A percentile compares a stretch with the other conserved stretches of the same genome.
These are phyloP conservation scores for Ophiostoma quercus DNA, from an alignment of 2,329 filamentous ascomycete species.

Conservation along the genomic window DNA sequence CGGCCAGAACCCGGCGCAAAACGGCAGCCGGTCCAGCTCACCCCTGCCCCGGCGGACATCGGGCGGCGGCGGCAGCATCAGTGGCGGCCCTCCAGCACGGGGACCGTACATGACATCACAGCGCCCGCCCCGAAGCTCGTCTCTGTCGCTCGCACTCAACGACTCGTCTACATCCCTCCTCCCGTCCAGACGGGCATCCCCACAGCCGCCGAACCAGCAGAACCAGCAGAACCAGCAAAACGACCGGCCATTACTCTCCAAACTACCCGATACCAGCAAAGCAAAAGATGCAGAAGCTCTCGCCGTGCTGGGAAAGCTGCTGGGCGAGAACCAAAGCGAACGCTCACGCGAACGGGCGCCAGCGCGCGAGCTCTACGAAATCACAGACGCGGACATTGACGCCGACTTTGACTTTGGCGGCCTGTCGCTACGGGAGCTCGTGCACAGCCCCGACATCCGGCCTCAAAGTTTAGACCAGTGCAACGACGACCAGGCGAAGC, in stretches of 20 bases:
- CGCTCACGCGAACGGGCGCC: constrained; percentile 14
- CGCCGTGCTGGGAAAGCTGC: constrained; percentile 56
- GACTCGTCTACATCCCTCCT: constrained; percentile 74
- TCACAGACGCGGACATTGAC: constrained; percentile 51
- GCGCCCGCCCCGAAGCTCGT: constrained; percentile 69
- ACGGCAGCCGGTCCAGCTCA: constrained; percentile 51
- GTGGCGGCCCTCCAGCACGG: constrained; percentile 61
- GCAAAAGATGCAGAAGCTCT: constrained; percentile 61
- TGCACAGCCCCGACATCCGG: constrained; percentile 28
- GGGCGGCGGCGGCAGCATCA: constrained; percentile 54
- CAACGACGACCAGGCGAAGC: constrained; percentile 71
- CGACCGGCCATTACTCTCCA: constrained; percentile 56
- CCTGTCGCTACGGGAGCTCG: constrained; percentile 69
- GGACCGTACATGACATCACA: constrained; percentile 64
- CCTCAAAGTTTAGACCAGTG: background rate
- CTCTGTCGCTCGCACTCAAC: constrained; percentile 60
- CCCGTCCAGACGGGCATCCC: constrained; percentile 46
- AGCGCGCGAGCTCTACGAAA: constrained; percentile 21
- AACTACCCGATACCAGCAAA: constrained; percentile 37
- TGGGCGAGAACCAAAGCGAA: constrained; percentile 31
- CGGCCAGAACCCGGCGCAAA: constrained; percentile 53
- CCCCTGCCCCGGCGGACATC: constrained; percentile 50
- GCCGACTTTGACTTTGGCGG: constrained; percentile 73
- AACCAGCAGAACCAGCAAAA: constrained; percentile 45
- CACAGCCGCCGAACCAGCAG: background rate